Evolutionary conservation across 805 yeast genomes (phyloP), one percentile per base, ranked within the genome.

Genomic region (Wickerhamomyces queroliae): DNA sequence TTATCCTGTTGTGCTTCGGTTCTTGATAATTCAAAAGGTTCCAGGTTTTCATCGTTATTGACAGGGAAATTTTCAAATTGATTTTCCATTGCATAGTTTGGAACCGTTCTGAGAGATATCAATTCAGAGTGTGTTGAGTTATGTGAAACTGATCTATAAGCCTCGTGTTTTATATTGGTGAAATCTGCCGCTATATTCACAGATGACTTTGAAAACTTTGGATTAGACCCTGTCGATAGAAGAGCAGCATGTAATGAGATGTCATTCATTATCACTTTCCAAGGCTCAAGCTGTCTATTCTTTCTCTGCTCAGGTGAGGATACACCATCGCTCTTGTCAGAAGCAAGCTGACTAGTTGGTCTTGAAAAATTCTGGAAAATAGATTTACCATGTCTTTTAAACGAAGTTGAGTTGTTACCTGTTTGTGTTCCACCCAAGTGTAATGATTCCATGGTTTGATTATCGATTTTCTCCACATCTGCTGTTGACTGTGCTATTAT

Each of bases 221-320:
- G 45, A 15, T 40, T 44, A 0, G 46, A 40, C 1, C 69, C 69
- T 20, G 59, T 62, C 3, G 68, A 66, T 17, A 60, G 45, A 30
- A 61, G 37, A 1, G 71, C 71, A 4, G 71, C 71, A 32, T 58
- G 60, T 33, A 64, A 47, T 1, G 70, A 63, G 0, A 61, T 51
- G 22, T 61, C 66, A 47, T 65, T 64, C 50, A 64, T 50, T 8
- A 63, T 52, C 4, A 56, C 53, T 33, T 47, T 56, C 59, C 64
- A 61, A 1, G 60, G 53, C 31, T 49, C 52, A 8, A 34, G 11
- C 20, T 33, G 35, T 7, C 35, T 36, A 3, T 22, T 35, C 16
- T 29, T 13, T 28, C 21, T 34, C 20, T 25, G 40, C 39, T 34
- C 42, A 2, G 19, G 25, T 25, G 41, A 41, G 7, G 34, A 16